Evolutionary conservation across 371 early-diverging fungal genomes (phyloP), one percentile per base, ranked within the genome.

Genomic region (Rhizomucor pusillus): DNA sequence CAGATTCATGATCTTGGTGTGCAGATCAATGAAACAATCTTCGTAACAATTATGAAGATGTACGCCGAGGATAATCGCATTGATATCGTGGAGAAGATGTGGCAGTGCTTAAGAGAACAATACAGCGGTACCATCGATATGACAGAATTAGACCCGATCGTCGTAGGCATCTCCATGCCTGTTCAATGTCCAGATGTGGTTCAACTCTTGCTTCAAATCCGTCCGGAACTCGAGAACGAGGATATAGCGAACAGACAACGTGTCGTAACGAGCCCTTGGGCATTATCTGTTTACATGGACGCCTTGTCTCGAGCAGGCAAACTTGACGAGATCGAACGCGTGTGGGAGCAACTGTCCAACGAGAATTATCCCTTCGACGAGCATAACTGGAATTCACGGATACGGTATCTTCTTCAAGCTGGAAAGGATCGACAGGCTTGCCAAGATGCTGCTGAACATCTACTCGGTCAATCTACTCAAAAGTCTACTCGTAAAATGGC

Each of bases 301-400:
- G 40, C 67, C 0, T 41, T 77, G 22, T 6, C 43, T 1, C 20
- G 29, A 7, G 65, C 67, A 39, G 41, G 51, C 0, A 63, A 62
- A 0, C 14, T 47, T 3, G 43, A 65, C 13, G 66, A 67, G 3
- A 37, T 73, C 22, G 58, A 60, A 12, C 5, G n/a, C 6, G 43
- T 73, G 5, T 77, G 77, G 77, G 36, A 39, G 0, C 20, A 59
- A 1, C 51, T 77, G 16, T 47, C 51, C 4, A 22, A 13, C 0
- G 51, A 65, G 19, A 25, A 37, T 3, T 77, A 66, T 59, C 35
- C 48, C 19, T 74, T 77, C 45, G 74, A 73, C 47, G 74, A 61
- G 7, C 65, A 69, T 12, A 77, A 71, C 29, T 77, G 70, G 70
- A 77, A 77, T 45, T 54, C 68, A 2, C 71, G 69, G 19, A 48